Base-by-base conservation (phyloP, 2,329 filamentous ascomycete genomes). In the Fusarium austroafricanum region DNA sequence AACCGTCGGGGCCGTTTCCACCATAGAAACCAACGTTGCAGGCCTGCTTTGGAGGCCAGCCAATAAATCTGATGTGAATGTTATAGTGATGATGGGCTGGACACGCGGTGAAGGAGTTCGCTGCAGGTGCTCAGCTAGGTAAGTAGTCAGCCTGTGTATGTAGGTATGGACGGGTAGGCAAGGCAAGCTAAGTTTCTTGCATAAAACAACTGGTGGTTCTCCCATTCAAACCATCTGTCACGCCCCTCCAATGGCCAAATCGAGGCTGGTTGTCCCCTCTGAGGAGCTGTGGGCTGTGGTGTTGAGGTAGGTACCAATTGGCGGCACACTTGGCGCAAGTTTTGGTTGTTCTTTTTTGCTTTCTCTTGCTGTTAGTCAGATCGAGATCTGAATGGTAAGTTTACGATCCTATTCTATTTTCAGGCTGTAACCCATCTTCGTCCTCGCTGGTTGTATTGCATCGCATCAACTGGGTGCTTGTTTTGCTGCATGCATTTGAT, bases 131-230 rank as follows among this genome's bases (percentile, higher is more conserved):
- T 44, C 28, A 49, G 26, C 31, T 31, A 31, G 29, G 29, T 31
- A 31, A 9, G 9, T 11, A 29, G 29, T 31, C 29, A 31, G 29
- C 29, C 39, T 45, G 39, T 45, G 20, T 17, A 33, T 40, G 39
- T 55, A 31, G 33, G 60, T 63, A 63, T 63, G 58, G 58, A 63
- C 60, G 60, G 60, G 60, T 63, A 63, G 43, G 59, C 20, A 63
- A 62, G 60, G 60, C 59, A 58, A 50, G 59, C 23, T 58, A 64
- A 64, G 55, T 68, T 56, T 55, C 65, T 68, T 65, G 65, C 65
- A 68, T 56, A 57, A 46, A 26, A 62, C 31, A 58, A 31, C 29
- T 12, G 12, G 29, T 31, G 29, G 29, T 31, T 31, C 29, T 31
- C 29, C 10, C 29, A 31, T 31, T 31, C 12, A 31, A 31, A 12